Percentiles rank a stretch among this genome's conserved stretches.
These are phyloP conservation scores for Eucalyptus virginea DNA, from an alignment of 345 rosid genomes.

Conservation along the genomic window DNA sequence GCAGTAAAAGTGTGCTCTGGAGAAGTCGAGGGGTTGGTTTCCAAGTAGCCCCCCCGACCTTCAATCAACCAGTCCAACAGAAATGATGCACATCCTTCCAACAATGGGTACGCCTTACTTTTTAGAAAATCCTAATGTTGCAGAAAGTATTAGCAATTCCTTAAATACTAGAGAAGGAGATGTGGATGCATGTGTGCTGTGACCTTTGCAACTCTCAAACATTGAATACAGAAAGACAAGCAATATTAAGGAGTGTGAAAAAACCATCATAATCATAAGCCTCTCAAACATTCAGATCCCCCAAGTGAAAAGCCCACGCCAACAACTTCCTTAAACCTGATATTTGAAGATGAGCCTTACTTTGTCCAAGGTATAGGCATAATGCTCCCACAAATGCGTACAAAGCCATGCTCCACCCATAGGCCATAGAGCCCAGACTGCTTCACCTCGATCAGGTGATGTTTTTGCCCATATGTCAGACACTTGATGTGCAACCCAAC, in stretches of 20 bases:
- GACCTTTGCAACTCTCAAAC: background rate
- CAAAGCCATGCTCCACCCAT: conserved; percentile 99
- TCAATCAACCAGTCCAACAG: conserved; percentile 92
- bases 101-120: conserved; percentile 70
- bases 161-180: background rate
- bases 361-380: conserved; percentile 68
- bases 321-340: background rate
- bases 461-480: conserved; percentile 94
- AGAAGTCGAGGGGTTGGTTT: conserved; percentile 94
- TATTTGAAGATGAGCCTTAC: conserved; percentile 20
- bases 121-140: conserved; percentile 61
- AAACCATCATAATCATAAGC: background rate
- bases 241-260: background rate
- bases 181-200: background rate
- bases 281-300: background rate
- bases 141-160: background rate
- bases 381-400: conserved; percentile 95
- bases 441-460: conserved; percentile 75
- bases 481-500: conserved; percentile 92
- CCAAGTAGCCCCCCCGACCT: conserved; percentile 66
- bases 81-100: conserved; percentile 82
- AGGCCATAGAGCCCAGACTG: conserved; percentile 94
- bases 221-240: background rate
- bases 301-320: background rate
- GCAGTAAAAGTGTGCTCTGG: conserved; percentile 80